Evolutionary conservation across 352 stramenopile species (phyloP).

Genomic region (Phytophthora ohioensis): DNA sequence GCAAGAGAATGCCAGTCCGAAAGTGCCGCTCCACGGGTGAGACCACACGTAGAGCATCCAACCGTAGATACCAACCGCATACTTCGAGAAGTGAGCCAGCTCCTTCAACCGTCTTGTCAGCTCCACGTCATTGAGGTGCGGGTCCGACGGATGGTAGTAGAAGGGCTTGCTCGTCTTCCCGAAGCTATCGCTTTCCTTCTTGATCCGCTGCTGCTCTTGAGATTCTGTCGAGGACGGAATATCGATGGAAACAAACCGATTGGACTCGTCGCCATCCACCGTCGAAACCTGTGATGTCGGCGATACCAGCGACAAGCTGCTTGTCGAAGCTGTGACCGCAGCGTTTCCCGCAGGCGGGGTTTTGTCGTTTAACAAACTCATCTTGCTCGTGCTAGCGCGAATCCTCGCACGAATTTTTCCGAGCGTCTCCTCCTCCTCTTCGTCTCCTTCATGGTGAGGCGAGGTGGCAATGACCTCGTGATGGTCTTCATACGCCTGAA

Average conservation of each 20-base stretch:
- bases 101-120: constrained; percentile 64
- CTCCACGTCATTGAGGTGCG: constrained; percentile 51
- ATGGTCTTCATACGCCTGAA: constrained; percentile 81
- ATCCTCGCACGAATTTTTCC: constrained; percentile 60
- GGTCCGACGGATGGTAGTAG: constrained; percentile 55
- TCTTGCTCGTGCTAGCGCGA: constrained; percentile 36
- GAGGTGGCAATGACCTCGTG: constrained; percentile 46
- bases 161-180: constrained; percentile 23
- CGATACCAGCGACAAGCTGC: constrained; percentile 22
- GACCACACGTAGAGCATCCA: constrained; percentile 93
- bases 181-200: constrained; percentile 16
- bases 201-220: constrained; percentile 1
- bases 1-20: constrained; percentile 79
- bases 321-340: constrained; percentile 7
- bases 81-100: constrained; percentile 87
- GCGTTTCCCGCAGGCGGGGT: constrained; percentile 1
- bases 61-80: constrained; percentile 87
- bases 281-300: constrained; percentile 34
- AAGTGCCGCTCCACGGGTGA: constrained; percentile 86
- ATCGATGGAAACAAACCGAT: constrained; percentile 59
- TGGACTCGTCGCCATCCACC: constrained; percentile 30
- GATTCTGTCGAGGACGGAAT: constrained; percentile 39
- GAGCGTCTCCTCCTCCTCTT: constrained; percentile 58
- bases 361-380: constrained; percentile 18
- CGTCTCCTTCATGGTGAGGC: constrained; percentile 36